Evolutionary conservation across 331 rosid genomes (phyloP).

Genomic region (Acacia concinna): DNA sequence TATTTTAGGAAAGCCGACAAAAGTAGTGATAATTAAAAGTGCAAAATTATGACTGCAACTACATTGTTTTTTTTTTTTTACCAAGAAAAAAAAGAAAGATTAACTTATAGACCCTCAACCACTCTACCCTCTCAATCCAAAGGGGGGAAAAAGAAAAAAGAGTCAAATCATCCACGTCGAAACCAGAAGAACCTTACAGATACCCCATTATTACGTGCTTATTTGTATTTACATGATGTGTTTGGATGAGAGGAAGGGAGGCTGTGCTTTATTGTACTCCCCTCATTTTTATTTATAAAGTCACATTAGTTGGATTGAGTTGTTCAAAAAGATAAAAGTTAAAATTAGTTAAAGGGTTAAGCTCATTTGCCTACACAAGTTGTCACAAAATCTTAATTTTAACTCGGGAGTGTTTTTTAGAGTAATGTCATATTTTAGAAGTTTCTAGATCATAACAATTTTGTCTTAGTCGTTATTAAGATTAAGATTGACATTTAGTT

Average conservation of each 20-base stretch:
- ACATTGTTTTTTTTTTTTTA: background rate
- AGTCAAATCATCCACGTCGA: background rate
- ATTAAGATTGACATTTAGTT: too few species aligned
- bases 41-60: background rate
- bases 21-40: background rate
- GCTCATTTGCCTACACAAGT: too few species aligned
- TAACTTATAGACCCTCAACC: background rate
- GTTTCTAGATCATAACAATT: too few species aligned
- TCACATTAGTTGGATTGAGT: too few species aligned
- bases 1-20: background rate
- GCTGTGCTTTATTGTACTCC: background rate
- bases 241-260: background rate
- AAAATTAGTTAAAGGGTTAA: too few species aligned
- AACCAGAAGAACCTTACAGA: background rate
- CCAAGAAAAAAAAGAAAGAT: background rate
- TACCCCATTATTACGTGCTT: background rate
- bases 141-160: background rate
- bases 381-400: too few species aligned
- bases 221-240: background rate
- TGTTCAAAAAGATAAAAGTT: too few species aligned
- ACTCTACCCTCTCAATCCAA: background rate
- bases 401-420: too few species aligned
- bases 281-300: too few species aligned
- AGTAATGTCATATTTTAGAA: too few species aligned
- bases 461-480: too few species aligned